phyloP scores from a whole-genome alignment of 441 rosid genomes.

The Arabidopsis hybrid region DNA sequence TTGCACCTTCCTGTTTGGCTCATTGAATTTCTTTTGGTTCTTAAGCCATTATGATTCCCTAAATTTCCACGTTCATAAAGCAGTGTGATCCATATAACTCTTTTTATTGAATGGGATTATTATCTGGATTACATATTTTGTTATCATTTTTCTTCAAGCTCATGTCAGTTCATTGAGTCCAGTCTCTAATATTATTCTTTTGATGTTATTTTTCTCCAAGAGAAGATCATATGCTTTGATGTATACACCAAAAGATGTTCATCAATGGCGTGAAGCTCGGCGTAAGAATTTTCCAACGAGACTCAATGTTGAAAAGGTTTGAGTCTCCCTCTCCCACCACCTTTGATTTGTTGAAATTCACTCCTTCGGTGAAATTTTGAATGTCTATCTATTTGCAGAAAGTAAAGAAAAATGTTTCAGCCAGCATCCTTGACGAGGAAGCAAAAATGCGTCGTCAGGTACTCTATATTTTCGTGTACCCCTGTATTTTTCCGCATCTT shows the following conservation, averaged over 20 bases:
- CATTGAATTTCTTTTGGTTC: constrained; percentile 15
- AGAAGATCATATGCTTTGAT: constrained; percentile 51
- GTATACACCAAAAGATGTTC: constrained; percentile 74
- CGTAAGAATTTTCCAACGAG: constrained; percentile 76
- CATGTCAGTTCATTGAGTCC: constrained; percentile 14
- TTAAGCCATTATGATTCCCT: constrained; percentile 2
- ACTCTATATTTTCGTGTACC: constrained; percentile 24
- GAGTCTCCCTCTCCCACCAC: constrained; percentile 30
- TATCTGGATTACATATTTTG: constrained; percentile 9
- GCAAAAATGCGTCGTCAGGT: constrained; percentile 73
- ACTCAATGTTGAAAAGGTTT: constrained; percentile 68
- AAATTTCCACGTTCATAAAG: constrained; percentile 7
- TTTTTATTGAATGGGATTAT: background rate
- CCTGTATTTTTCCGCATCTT: constrained; percentile 5
- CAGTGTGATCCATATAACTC: background rate
- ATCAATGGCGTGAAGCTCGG: constrained; percentile 82
- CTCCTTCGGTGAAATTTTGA: constrained; percentile 21
- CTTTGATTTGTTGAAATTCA: constrained; percentile 26
- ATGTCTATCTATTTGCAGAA: constrained; percentile 55
- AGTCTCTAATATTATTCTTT: constrained; percentile 30
- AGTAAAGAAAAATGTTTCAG: constrained; percentile 42
- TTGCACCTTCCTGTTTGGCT: background rate
- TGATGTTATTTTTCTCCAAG: constrained; percentile 24
- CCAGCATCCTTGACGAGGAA: constrained; percentile 50
- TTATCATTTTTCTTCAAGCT: constrained; percentile 22